Evolutionary conservation across 2,329 filamentous ascomycete species (phyloP), one percentile per base, ranked within the genome.

Genomic region (Bipolaris bicolor): DNA sequence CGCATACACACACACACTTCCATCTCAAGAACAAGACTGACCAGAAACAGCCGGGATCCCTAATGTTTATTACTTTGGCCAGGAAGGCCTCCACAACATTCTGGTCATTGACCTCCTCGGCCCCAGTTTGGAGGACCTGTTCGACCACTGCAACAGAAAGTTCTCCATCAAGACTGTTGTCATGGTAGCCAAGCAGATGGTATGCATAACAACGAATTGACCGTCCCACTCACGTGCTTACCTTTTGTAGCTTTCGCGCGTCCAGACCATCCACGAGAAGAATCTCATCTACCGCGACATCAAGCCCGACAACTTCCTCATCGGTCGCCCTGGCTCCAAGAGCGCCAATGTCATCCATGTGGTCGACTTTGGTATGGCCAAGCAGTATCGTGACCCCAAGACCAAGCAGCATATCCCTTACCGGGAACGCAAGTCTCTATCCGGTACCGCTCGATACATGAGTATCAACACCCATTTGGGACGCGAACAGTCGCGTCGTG

Each of bases 111-210:
- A 99, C 80, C 84, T 99, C 40, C 88, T 99, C 24, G 94, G 94
- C 15, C 94, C 94, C 50, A 97, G 92, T 63, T 84, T 99, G 59
- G 94, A 99, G 77, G 94, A 99, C 75, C 86, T 99, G 18, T 99
- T 99, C 76, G 94, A 99, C 76, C 92, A 96, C 79, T 99, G 94
- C 82, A 95, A 95, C 74, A 86, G 94, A 69, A 89, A 93, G 68
- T 99, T 99, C 81, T 89, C 90, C 6, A 93, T 94, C 77, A 98
- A 99, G 86, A 99, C 95, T 0, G 94, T 97, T 11, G 93, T 98
- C 61, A 97, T 98, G 95, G 93, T 98, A 55, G 94, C 95, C 43
- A 98, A 98, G 82, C 94, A 99, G 78, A 98, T 98, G 95, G 90
- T 92, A 77, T 52, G 82, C 79, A n/a, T n/a, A 31, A 7, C 18